Percentiles rank a stretch among this genome's conserved stretches.
These are phyloP conservation scores for Microcos paniculata DNA, from an alignment of 345 rosid genomes.

Conservation along the genomic window DNA sequence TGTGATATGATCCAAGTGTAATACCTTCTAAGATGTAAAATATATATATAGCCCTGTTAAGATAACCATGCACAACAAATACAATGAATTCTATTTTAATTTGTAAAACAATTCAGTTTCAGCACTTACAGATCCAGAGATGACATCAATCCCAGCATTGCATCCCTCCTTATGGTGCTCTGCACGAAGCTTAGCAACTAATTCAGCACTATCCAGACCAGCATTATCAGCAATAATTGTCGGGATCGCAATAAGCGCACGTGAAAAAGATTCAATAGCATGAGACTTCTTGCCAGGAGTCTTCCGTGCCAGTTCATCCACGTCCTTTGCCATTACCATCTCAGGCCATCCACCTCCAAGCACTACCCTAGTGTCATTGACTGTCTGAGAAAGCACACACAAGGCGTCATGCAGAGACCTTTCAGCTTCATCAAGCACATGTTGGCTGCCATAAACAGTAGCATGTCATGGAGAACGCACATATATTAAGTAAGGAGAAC, in stretches of 20 bases:
- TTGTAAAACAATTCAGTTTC: not conserved
- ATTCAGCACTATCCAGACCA: slow-evolving; percentile 96
- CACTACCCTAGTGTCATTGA: slow-evolving; percentile 84
- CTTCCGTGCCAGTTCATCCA: slow-evolving; percentile 87
- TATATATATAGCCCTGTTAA: no score
- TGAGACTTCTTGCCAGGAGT: slow-evolving; percentile 97
- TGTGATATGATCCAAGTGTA: not conserved
- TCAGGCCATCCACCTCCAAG: slow-evolving; percentile 99
- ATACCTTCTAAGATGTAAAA: not conserved
- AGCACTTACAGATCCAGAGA: slow-evolving; percentile 83
- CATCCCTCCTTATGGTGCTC: slow-evolving; percentile 87
- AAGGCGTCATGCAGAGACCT: slow-evolving; percentile 96
- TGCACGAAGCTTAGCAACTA: slow-evolving; percentile 94
- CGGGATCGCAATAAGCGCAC: slow-evolving; percentile 83
- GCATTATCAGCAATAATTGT: slow-evolving; percentile 95
- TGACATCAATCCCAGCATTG: slow-evolving; percentile 84
- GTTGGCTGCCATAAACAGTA: slow-evolving; percentile 53
- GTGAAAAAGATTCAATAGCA: slow-evolving; percentile 94
- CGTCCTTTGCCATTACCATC: slow-evolving; percentile 98
- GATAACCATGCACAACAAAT: not conserved
- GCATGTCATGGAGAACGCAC: not conserved
- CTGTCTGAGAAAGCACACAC: slow-evolving; percentile 94
- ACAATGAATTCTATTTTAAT: not conserved
- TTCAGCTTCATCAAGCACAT: slow-evolving; percentile 98
- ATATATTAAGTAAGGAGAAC: not conserved